Evolutionary conservation across 768 basidiomycete genomes (phyloP), one percentile per base, ranked within the genome.

Genomic region (Xerocomellus amylosporus): DNA sequence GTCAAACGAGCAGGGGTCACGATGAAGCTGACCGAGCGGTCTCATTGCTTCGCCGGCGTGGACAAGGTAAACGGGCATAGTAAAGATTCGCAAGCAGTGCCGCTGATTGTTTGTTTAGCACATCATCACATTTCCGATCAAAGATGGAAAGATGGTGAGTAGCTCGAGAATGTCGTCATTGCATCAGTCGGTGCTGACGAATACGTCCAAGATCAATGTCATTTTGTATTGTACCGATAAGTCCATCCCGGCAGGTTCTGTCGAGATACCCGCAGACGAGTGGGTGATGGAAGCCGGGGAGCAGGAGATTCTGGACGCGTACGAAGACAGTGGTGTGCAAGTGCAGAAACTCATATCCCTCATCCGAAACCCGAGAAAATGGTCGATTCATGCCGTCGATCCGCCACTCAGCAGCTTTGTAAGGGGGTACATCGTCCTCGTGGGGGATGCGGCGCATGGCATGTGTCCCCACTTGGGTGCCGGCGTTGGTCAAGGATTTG

Each of bases 391-490:
- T 48, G 68, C 73, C 8, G 51, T 83, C 20, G 60, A 75, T 46
- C 81, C 79, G 30, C 77, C 76, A 6, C 69, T 84, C 19, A 48
- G 70, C 17, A 74, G 62, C 14, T 84, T 72, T 58, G 71, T 78
- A 28, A 73, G 69, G 22, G 76, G 75, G 1, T 72, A 71, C n/a
- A 69, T 81, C 9, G 81, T 76, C 4, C 70, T 84, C 20, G 69
- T 82, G 26, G 83, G 81, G 6, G 30, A 30, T 3, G 30, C 30
- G 30, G 30, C 30, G 10, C 30, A 85, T 59, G 81, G 71, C 0
- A 84, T 84, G 76, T 34, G 76, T 33, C 82, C 84, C 1, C 82
- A 84, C 64, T 68, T 84, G 10, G 82, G 82, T 3, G 75, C 81
- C 0, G 83, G 83, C 2, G 80, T 79, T 8, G 79, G 83, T 8